Evolutionary conservation across 257 asterid genomes (phyloP).

Genomic region (Leonotis leonurus): DNA sequence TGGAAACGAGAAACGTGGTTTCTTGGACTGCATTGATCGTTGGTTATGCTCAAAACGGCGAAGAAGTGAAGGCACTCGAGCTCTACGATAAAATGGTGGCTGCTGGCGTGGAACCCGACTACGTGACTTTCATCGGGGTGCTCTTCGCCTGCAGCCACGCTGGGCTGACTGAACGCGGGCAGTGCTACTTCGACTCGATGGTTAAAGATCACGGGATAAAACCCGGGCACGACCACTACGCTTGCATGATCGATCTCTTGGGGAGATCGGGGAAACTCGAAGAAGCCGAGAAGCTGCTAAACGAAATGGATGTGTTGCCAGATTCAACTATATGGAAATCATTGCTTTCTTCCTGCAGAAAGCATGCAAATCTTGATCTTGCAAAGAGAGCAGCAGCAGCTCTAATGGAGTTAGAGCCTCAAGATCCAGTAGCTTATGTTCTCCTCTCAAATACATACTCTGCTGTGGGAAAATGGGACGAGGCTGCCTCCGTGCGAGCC

Average conservation of each 20-base stretch:
- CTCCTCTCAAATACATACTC: conserved; percentile 69
- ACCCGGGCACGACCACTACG: conserved; percentile 68
- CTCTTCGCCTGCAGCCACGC: conserved; percentile 89
- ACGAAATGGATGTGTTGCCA: conserved; percentile 43
- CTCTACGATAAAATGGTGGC: conserved; percentile 56
- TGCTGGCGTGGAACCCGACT: conserved; percentile 62
- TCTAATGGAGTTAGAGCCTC: conserved; percentile 56
- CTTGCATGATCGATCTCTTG: conserved; percentile 80
- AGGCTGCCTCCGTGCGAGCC: conserved; percentile 51
- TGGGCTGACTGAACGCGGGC: conserved; percentile 64
- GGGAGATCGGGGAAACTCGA: conserved; percentile 65
- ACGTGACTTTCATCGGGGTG: conserved; percentile 66
- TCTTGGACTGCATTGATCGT: conserved; percentile 81
- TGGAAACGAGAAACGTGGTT: conserved; percentile 51
- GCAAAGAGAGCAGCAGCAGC: conserved; percentile 60
- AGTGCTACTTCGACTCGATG: conserved; percentile 51
- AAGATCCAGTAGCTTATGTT: conserved; percentile 61
- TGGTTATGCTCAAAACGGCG: conserved; percentile 69
- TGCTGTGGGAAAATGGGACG: conserved; percentile 56
- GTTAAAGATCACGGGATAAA: conserved; percentile 41
- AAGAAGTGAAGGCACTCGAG: conserved; percentile 42
- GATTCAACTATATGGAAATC: conserved; percentile 78
- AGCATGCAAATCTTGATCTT: conserved; percentile 48
- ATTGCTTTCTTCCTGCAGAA: conserved; percentile 62
- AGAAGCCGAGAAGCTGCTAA: conserved; percentile 55